phyloP scores from a whole-genome alignment of 1,139 yeast species.

The Lodderomyces pseudojiufengensis region DNA sequence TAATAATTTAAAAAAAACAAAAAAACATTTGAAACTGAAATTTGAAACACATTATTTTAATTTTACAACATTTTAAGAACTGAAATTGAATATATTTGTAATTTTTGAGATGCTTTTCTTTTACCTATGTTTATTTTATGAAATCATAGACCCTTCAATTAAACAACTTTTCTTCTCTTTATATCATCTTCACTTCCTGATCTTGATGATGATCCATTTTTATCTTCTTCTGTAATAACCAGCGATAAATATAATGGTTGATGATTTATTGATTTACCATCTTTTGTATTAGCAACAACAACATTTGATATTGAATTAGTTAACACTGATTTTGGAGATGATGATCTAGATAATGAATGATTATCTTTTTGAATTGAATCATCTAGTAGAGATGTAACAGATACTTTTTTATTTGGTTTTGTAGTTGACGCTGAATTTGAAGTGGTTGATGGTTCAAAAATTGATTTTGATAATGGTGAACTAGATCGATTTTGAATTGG shows the following conservation, averaged over 20 bases:
- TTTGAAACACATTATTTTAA: too few species aligned
- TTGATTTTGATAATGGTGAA: constrained; percentile 15
- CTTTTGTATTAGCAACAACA: background rate
- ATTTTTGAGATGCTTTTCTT: too few species aligned
- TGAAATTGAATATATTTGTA: too few species aligned
- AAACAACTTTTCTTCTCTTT: background rate
- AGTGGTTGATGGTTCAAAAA: constrained; percentile 4
- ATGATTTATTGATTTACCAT: background rate
- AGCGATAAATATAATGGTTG: constrained; percentile 23
- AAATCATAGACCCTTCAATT: background rate
- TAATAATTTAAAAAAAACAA: too few species aligned
- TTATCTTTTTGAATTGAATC: constrained; percentile 10
- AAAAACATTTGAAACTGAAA: too few species aligned
- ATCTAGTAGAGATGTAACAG: constrained; percentile 31
- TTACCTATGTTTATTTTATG: too few species aligned
- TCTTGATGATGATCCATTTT: constrained; percentile 8
- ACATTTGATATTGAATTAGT: background rate
- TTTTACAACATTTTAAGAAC: too few species aligned
- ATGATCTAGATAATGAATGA: background rate
- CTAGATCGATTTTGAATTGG: constrained; percentile 10
- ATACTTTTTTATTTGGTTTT: constrained; percentile 21
- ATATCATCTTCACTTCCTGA: constrained; percentile 6
- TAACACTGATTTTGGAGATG: constrained; percentile 2
- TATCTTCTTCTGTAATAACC: constrained; percentile 12
- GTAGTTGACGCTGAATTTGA: constrained; percentile 17